Evolutionary conservation across 73 alveolate genomes (phyloP), one percentile per base, ranked within the genome.

Genomic region (Stentor coeruleus): DNA sequence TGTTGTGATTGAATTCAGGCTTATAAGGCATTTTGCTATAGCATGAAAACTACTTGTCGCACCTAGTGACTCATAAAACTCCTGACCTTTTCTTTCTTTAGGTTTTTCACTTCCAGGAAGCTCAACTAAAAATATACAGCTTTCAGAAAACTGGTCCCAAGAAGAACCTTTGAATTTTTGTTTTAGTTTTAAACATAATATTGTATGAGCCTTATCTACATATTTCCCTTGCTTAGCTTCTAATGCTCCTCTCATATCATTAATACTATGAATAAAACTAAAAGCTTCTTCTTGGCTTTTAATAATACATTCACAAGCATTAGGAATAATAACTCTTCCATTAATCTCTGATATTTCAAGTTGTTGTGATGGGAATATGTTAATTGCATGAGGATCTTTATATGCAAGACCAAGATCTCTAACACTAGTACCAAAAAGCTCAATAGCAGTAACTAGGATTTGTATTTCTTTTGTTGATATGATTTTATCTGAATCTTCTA

Each of bases 41-140:
- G 90, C 75, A 3, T 77, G 58, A 74, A 84, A 60, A 28, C 74
- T 26, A 36, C 58, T 41, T 81, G 41, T 84, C 39, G 76, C 49
- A 1, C 39, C 38, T 4, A 84, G 49, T 37, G 84, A 76, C 82
- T 84, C 90, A 11, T 77, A 59, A 11, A 74, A 57, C 49, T 59
- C 76, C 35, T 84, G 60, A 2, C 59, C 77, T 60, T 74, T 77
- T 35, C 39, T 3, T 35, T 74, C 58, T 26, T 55, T 28, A 33
- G 38, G 83, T 42, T 80, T 40, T 55, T 84, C 90, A 31, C 86
- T 76, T 30, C 90, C 90, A n/a, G 90, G 86, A 3, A 77, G 35
- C 30, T 79, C 86, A 4, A 84, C 81, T 76, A 76, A 84, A 26
- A 38, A 55, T 37, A 84, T 38, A 35, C 39, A 42, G 26, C 81